Evolutionary conservation across 768 basidiomycete species (phyloP), one percentile per base, ranked within the genome.

Genomic region (Hypholoma fasciculare): DNA sequence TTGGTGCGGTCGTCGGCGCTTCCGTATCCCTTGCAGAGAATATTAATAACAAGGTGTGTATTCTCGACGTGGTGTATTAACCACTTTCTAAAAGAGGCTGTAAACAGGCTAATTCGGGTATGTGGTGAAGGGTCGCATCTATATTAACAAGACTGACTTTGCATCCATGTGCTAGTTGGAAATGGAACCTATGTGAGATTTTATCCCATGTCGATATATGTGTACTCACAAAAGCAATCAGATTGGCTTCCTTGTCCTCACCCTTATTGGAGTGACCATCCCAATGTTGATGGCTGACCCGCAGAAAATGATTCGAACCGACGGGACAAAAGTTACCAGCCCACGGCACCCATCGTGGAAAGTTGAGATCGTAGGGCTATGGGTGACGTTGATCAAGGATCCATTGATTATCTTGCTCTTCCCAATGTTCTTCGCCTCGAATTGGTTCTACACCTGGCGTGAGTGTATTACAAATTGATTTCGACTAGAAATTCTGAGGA

Each of bases 371-470:
- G 77, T 78, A 59, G 86, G 87, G 7, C 80, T 94, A 19, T 91
- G 80, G 73, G 62, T 87, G 46, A 82, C 88, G 1, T 74, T 94
- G 37, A 79, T 73, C 55, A 86, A 81, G 11, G 92, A 94, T 65
- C 89, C 89, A 0, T 76, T 79, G 72, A 84, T 94, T 63, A 56
- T 92, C 17, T 72, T 91, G 7, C 79, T 93, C 17, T 90, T 94
- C 76, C 92, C 92, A 5, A 89, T 93, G 87, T 92, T 93, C 72
- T 84, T 92, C 53, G 84, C 88, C 8, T 88, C 86, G 42, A 92
- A 92, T 69, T 92, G 88, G 82, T 92, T 92, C 74, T 92, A 92
- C 67, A 88, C 90, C 2, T 92, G 89, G 89, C 90, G 89, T 90
- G 58, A 68, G 86, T 70, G 14, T 6, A 34, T 34, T 16, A 37